A percentile compares a stretch with the other conserved stretches of the same genome.
Conservation (phyloP, 257 asterid species). For the Gentiana straminea region DNA sequence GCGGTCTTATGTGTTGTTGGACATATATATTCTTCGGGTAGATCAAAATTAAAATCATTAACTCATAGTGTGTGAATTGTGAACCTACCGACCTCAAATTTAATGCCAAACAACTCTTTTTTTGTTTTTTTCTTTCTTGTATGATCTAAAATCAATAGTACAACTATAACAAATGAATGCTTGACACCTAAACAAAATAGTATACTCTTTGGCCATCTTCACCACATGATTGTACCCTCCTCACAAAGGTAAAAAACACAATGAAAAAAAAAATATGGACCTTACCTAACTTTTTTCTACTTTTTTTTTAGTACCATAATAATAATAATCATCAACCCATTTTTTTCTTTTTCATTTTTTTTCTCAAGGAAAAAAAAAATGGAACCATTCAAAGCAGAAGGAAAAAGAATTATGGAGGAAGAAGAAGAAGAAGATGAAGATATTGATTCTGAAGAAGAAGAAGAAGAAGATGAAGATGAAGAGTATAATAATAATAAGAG, state of each 20-base stretch:
- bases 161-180: background rate
- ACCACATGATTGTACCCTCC: slow-evolving; percentile 7
- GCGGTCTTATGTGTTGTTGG: no score
- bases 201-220: background rate
- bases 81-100: no score
- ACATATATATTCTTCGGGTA: no score
- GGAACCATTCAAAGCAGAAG: slow-evolving; percentile 54
- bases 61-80: no score
- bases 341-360: slow-evolving; percentile 11
- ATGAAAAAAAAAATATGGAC: slow-evolving; percentile 56
- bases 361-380: slow-evolving; percentile 19
- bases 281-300: slow-evolving; percentile 31
- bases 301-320: slow-evolving; percentile 24
- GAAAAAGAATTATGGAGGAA: slow-evolving; percentile 35
- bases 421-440: slow-evolving; percentile 19
- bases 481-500: slow-evolving; percentile 49
- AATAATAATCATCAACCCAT: slow-evolving; percentile 18
- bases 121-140: no score
- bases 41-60: no score
- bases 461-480: slow-evolving; percentile 35
- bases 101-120: no score
- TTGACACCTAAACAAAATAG: slow-evolving; percentile 9
- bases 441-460: slow-evolving; percentile 13
- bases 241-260: slow-evolving; percentile 15
- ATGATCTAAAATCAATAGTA: no score